A percentile compares a stretch with the other conserved stretches of the same genome.
phyloP scores from a whole-genome alignment of 441 rosid genomes.

The Populus hybrid region DNA sequence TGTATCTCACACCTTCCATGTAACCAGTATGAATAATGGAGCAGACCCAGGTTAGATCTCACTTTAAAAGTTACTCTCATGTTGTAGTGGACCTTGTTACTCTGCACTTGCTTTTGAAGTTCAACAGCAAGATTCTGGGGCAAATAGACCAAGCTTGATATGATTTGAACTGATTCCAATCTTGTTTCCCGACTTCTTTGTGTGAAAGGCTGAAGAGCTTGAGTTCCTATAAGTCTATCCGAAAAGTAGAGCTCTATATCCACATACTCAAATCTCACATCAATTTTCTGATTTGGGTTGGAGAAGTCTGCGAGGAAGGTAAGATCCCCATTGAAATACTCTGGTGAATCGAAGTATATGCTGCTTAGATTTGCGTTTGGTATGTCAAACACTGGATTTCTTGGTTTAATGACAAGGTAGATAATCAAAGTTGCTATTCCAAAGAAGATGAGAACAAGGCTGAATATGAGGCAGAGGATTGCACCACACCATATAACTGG shows the following conservation, averaged over 20 bases:
- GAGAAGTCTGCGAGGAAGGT: constrained; percentile 62
- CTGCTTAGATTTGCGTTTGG: constrained; percentile 65
- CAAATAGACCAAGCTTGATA: constrained; percentile 72
- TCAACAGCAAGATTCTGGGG: constrained; percentile 53
- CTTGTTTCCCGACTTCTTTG: constrained; percentile 53
- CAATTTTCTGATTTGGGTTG: constrained; percentile 68
- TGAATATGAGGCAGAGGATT: constrained; percentile 63
- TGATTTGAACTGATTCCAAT: constrained; percentile 51
- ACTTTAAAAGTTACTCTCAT: constrained; percentile 63
- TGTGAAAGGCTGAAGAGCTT: constrained; percentile 61
- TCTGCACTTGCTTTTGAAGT: constrained; percentile 63
- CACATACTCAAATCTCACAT: constrained; percentile 53
- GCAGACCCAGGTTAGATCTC: constrained; percentile 58
- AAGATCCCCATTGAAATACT: constrained; percentile 73
- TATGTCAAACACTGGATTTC: constrained; percentile 67
- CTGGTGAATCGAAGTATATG: constrained; percentile 70
- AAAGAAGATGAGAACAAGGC: constrained; percentile 66
- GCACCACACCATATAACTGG: constrained; percentile 71
- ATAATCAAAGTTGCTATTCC: constrained; percentile 72
- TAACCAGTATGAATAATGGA: constrained; percentile 70
- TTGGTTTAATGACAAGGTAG: constrained; percentile 58
- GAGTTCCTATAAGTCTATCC: constrained; percentile 51
- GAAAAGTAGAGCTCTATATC: constrained; percentile 60
- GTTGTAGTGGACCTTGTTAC: constrained; percentile 52
- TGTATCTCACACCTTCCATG: constrained; percentile 65